These are phyloP conservation scores for Candida sojae DNA, from an alignment of 1,139 yeast genomes.

Conservation along the genomic window DNA sequence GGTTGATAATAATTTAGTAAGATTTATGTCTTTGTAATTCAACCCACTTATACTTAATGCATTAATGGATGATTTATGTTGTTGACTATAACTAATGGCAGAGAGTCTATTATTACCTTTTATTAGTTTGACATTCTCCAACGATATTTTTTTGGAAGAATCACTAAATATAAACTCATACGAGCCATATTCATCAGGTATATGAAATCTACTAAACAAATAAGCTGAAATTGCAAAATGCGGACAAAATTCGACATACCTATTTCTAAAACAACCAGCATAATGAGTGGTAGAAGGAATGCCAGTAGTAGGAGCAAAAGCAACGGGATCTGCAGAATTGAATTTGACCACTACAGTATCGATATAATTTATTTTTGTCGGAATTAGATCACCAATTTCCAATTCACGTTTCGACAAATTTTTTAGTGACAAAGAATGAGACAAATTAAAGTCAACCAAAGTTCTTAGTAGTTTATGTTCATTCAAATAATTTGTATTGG, in stretches of 20 bases:
- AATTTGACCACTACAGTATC: slow-evolving; percentile 11
- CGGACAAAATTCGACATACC: slow-evolving; percentile 31
- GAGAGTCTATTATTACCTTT: slow-evolving; percentile 27
- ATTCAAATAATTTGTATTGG: slow-evolving; percentile 16
- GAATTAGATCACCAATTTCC: slow-evolving; percentile 22
- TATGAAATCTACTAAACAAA: slow-evolving; percentile 31
- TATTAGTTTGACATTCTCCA: slow-evolving; percentile 24
- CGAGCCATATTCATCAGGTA: slow-evolving; percentile 30
- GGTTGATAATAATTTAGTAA: slow-evolving; percentile 22
- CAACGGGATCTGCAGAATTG: slow-evolving; percentile 2
- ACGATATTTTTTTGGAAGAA: slow-evolving; percentile 12
- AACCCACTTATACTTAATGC: slow-evolving; percentile 24
- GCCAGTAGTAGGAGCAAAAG: slow-evolving; percentile 2
- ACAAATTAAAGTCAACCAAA: slow-evolving; percentile 28
- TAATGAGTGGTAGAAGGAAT: slow-evolving; percentile 11
- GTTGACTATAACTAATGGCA: slow-evolving; percentile 29
- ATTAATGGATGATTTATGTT: slow-evolving; percentile 26
- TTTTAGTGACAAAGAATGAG: slow-evolving; percentile 23
- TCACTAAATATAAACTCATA: slow-evolving; percentile 20
- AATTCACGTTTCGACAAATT: slow-evolving; percentile 27
- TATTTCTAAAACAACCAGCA: slow-evolving; percentile 29
- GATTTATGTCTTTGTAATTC: slow-evolving; percentile 22
- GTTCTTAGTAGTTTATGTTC: slow-evolving; percentile 28
- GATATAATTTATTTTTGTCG: slow-evolving; percentile 15
- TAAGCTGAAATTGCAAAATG: slow-evolving; percentile 31